Evolutionary conservation across 768 basidiomycete species (phyloP), one percentile per base, ranked within the genome.

Genomic region (Sistotremastrum suecicum): DNA sequence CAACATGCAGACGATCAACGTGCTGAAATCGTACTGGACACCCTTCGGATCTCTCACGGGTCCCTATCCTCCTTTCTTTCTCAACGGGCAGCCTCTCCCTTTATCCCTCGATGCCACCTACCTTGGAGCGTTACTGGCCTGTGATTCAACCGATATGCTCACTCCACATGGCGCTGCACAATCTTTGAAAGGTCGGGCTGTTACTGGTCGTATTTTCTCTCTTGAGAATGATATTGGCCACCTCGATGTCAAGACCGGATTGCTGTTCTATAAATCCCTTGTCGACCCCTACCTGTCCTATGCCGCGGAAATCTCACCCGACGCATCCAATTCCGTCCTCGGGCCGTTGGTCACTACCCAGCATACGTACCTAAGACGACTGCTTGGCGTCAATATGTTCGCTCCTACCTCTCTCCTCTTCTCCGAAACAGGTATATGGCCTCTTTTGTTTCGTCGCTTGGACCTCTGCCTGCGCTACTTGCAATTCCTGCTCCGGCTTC

Each of bases 1-100:
- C 3, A 62, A 63, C 47, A 55, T 53, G 32, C 52, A 58, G 53
- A 33, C 48, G 7, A 53, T 60, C 36, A 63, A 54, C 48, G 55
- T 53, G 2, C n/a, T 46, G 2, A 60, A 60, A 45, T 56, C 58
- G 3, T 37, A 45, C 12, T 49, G 48, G 34, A 56, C 55, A 53
- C 35, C 57, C 0, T 56, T 56, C 48, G 57, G 58, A 6, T 32
- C 41, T 39, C 33, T 31, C 42, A n/a, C n/a, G n/a, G n/a, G n/a
- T n/a, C n/a, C n/a, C n/a, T n/a, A n/a, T n/a, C n/a, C n/a, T n/a
- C n/a, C n/a, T n/a, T n/a, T n/a, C n/a, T n/a, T n/a, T n/a, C n/a
- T n/a, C n/a, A n/a, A n/a, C n/a, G n/a, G n/a, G n/a, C n/a, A n/a
- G n/a, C n/a, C n/a, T n/a, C n/a, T n/a, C n/a, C n/a, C n/a, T n/a